Evolutionary conservation across 2,329 filamentous ascomycete species (phyloP).

Genomic region (Acrocalymma vagum): DNA sequence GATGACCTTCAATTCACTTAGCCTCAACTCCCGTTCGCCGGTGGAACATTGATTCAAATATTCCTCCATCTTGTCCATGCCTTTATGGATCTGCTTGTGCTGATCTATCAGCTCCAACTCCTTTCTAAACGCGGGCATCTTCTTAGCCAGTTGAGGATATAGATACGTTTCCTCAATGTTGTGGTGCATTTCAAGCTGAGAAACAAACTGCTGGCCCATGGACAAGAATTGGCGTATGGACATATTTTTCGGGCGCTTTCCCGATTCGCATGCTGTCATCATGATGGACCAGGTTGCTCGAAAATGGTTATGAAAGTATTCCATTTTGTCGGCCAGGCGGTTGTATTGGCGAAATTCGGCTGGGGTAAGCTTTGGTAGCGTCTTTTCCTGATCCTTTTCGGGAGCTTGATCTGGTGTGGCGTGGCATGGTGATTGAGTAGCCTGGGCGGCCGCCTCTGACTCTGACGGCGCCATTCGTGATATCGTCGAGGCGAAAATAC

Average conservation of each 20-base stretch:
- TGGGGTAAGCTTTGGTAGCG: conserved; percentile 69
- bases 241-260: conserved; percentile 69
- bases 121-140: conserved; percentile 79
- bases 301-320: conserved; percentile 63
- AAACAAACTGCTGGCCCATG: conserved; percentile 73
- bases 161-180: conserved; percentile 74
- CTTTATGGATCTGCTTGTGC: conserved; percentile 80
- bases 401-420: too few species aligned
- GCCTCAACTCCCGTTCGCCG: conserved; percentile 68
- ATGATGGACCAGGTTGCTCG: conserved; percentile 72
- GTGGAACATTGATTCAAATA: conserved; percentile 70
- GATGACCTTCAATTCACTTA: conserved; percentile 69
- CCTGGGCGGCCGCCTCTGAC: too few species aligned
- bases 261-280: conserved; percentile 68
- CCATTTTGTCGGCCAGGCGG: conserved; percentile 77
- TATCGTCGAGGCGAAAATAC: too few species aligned
- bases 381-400: too few species aligned
- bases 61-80: conserved; percentile 71
- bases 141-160: conserved; percentile 65
- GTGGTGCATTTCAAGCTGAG: conserved; percentile 79
- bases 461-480: too few species aligned
- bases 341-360: conserved; percentile 76
- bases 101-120: conserved; percentile 75
- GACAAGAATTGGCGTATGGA: conserved; percentile 74
- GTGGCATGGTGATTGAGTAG: too few species aligned